Base-by-base conservation (phyloP, 2,329 filamentous ascomycete genomes). In the Fusarium dimerum region DNA sequence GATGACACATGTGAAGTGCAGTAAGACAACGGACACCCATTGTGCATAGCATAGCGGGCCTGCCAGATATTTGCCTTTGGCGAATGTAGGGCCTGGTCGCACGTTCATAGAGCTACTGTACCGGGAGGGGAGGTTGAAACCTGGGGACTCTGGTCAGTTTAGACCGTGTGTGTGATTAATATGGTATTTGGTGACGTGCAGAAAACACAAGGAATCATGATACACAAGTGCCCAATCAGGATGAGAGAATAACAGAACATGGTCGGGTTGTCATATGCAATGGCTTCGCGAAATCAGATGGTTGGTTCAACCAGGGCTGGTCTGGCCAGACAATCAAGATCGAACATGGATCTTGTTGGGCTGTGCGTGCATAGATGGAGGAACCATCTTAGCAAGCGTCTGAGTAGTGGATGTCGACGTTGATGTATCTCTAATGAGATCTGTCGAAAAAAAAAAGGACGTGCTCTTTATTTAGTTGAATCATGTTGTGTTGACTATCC, bases 181-280 rank as follows among this genome's bases (percentile, higher is more conserved):
- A 59, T 51, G 51, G 40, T 51, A 53, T 56, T 56, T 54, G 51
- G 57, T 60, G 57, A 60, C 57, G 61, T 64, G 61, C 61, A 64
- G 61, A 48, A 54, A 49, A 43, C 36, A 50, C 36, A 43, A 51
- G 29, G 51, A 51, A 49, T 26, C 42, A 47, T 15, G 32, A 10
- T 36, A 36, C 5, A 36, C 13, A 36, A 15, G 32, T 15, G 32
- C 39, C 61, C 61, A 64, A 64, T 64, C 61, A 55, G 5, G 10
- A 36, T 12, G 13, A 36, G 32, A 36, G 13, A 36, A 15, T 15
- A 36, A 36, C 32, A 15, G 9, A 15, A 36, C 3, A 3, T 15
- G 32, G 10, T 36, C 32, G 32, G 32, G 13, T 36, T 9, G 32
- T 36, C 32, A 36, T 36, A 36, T 36, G 10, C 10, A 36, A 12